Conservation (phyloP, 2,329 filamentous ascomycete species). For the Raffaelea arxii region DNA sequence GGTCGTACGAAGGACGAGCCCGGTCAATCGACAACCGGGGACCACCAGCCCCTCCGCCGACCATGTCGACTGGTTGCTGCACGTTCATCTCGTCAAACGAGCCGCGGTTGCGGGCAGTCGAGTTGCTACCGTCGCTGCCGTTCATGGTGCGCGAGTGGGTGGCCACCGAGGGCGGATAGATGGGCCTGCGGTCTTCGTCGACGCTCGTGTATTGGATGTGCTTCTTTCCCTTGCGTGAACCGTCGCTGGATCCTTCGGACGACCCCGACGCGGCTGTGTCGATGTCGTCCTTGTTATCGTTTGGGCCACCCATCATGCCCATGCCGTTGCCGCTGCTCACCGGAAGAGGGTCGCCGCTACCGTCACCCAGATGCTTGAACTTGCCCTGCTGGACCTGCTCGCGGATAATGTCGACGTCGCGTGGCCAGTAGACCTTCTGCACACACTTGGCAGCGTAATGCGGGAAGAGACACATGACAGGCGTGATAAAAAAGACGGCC, state of each 20-base stretch:
- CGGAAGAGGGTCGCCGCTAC: neutral
- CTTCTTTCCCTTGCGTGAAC: slow-evolving; percentile 42
- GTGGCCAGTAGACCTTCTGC: slow-evolving; percentile 90
- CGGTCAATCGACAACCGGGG: slow-evolving; percentile 48
- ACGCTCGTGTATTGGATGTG: slow-evolving; percentile 51
- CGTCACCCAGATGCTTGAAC: slow-evolving; percentile 57
- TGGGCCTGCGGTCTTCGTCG: slow-evolving; percentile 82
- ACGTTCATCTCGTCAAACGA: slow-evolving; percentile 48
- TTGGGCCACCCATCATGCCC: slow-evolving; percentile 32
- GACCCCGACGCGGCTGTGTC: slow-evolving; percentile 22
- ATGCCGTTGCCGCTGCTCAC: slow-evolving; percentile 24
- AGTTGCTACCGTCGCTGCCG: slow-evolving; percentile 89
- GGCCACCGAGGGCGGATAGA: slow-evolving; percentile 85
- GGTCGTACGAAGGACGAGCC: slow-evolving; percentile 76
- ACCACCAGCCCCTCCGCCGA: slow-evolving; percentile 1
- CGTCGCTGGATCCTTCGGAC: slow-evolving; percentile 36
- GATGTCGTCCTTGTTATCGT: neutral
- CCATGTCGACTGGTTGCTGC: slow-evolving; percentile 40
- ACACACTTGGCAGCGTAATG: slow-evolving; percentile 78
- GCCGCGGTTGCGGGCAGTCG: slow-evolving; percentile 7
- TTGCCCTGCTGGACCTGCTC: slow-evolving; percentile 80
- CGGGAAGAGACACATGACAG: slow-evolving; percentile 75
- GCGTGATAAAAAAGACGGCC: slow-evolving; percentile 69
- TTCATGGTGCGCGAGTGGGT: slow-evolving; percentile 84
- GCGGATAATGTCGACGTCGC: slow-evolving; percentile 89